phyloP scores from a whole-genome alignment of 306 rosid genomes.

The Fragaria ananassa region DNA sequence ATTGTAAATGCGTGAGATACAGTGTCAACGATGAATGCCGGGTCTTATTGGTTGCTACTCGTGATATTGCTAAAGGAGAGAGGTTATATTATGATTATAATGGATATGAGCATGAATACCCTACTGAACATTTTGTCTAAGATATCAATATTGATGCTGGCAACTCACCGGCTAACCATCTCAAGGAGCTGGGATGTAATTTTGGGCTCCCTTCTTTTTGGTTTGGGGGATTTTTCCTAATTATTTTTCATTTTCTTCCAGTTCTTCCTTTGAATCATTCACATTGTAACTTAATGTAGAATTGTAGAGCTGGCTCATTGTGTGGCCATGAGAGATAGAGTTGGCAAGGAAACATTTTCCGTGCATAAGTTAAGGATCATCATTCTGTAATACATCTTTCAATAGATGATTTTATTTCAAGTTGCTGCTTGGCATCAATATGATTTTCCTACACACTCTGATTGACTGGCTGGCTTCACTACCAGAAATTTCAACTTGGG shows the following conservation, averaged over 20 bases:
- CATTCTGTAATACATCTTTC: background rate
- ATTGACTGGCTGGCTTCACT: background rate
- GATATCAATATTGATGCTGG: conserved; percentile 28
- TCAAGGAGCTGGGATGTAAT: conserved; percentile 31
- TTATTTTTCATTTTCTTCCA: conserved; percentile 25
- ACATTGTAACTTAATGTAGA: conserved; percentile 43
- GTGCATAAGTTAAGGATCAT: background rate
- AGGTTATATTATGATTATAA: conserved; percentile 87
- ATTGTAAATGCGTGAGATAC: conserved; percentile 88
- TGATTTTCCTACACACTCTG: background rate
- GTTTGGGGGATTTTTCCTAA: conserved; percentile 10
- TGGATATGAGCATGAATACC: conserved; percentile 78
- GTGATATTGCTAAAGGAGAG: conserved; percentile 76
- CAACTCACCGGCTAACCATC: conserved; percentile 24
- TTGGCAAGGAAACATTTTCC: conserved; percentile 29
- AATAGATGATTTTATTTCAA: background rate
- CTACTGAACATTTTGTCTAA: conserved; percentile 74
- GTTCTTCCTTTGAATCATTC: conserved; percentile 19
- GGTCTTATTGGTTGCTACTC: conserved; percentile 80
- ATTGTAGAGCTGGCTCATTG: conserved; percentile 31
- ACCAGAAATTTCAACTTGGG: too few species aligned
- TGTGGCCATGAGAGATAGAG: conserved; percentile 39
- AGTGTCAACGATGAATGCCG: conserved; percentile 64
- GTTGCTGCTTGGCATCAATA: background rate
- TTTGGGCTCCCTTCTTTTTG: conserved; percentile 20